Percentiles rank a stretch among this genome's conserved stretches.
Conservation (phyloP, 805 yeast species). For the Hanseniaspora occidentalis region DNA sequence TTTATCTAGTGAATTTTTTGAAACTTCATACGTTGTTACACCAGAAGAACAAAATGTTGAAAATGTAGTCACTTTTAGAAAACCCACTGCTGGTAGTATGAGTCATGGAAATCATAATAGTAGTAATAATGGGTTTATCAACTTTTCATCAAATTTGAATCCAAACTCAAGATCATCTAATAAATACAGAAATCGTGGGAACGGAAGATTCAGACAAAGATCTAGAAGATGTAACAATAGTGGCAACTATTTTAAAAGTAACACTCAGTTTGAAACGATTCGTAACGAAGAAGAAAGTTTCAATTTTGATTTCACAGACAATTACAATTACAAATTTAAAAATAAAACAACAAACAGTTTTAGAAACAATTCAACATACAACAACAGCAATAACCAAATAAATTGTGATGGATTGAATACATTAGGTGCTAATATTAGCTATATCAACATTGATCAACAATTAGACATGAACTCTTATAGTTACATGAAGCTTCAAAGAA, state of each 20-base stretch:
- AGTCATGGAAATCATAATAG: not conserved
- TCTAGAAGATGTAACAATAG: too few relatives aligned
- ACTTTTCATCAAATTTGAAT: not conserved
- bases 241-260: too few relatives aligned
- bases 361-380: too few relatives aligned
- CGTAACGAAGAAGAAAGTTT: too few relatives aligned
- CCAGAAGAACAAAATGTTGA: not conserved
- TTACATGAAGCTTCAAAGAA: not conserved
- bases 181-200: too few relatives aligned
- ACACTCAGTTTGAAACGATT: too few relatives aligned
- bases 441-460: conserved; percentile 1
- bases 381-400: too few relatives aligned
- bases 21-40: not conserved
- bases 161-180: not conserved
- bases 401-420: not conserved
- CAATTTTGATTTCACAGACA: too few relatives aligned
- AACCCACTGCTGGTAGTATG: not conserved
- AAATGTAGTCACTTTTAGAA: not conserved
- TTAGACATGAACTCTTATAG: not conserved
- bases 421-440: not conserved
- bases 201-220: not conserved
- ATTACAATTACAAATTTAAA: too few relatives aligned
- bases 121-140: not conserved
- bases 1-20: not conserved
- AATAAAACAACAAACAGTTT: too few relatives aligned